Evolutionary conservation across 2,329 filamentous ascomycete genomes (phyloP).

Genomic region (Clarireedia paspali): DNA sequence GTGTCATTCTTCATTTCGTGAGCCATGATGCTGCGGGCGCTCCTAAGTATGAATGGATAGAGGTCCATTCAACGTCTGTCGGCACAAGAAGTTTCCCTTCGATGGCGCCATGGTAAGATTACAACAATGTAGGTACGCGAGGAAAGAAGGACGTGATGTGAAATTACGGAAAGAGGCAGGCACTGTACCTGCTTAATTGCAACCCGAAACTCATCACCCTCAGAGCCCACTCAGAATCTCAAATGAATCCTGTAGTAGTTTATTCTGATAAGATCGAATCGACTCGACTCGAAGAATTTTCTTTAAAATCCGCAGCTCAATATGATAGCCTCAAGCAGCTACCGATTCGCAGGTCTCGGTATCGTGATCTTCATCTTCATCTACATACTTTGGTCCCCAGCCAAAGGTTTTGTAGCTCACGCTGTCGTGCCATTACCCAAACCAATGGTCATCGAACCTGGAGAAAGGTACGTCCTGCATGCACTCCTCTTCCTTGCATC

Average conservation of each 20-base stretch:
- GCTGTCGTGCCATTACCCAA: not conserved
- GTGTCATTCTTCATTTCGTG: no score
- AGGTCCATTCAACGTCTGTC: no score
- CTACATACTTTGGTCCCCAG: conserved; percentile 3
- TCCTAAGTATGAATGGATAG: no score
- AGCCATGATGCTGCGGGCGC: no score
- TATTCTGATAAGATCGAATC: not conserved
- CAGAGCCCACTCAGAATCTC: no score
- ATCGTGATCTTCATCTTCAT: not conserved
- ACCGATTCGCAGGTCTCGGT: not conserved
- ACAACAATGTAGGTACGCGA: not conserved
- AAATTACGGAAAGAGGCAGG: not conserved
- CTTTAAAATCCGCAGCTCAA: not conserved
- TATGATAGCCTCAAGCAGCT: conserved; percentile 3
- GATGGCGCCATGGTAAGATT: no score
- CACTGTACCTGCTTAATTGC: not conserved
- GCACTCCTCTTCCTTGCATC: not conserved
- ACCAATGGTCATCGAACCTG: conserved; percentile 1
- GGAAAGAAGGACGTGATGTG: not conserved
- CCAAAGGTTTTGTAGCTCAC: not conserved
- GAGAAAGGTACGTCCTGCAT: conserved; percentile 13
- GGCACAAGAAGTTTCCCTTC: no score
- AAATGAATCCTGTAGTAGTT: no score
- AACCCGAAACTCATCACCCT: not conserved
- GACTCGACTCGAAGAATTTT: not conserved